Percentiles rank a stretch among this genome's conserved stretches.
phyloP scores from a whole-genome alignment of 306 rosid species.

The Pyrus communis region DNA sequence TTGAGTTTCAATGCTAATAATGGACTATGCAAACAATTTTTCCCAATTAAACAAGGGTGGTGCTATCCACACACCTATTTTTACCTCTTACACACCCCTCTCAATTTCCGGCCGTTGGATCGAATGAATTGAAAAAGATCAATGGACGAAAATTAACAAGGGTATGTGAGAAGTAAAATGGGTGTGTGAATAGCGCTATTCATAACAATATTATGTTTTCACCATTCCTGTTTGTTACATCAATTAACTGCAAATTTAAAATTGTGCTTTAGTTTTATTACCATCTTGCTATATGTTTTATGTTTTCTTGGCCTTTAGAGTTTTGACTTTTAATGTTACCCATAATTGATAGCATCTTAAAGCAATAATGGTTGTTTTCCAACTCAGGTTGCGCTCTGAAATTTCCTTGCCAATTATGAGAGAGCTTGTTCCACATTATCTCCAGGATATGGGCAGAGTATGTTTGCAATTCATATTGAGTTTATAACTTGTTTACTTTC shows the following conservation, averaged over 20 bases:
- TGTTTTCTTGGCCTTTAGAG: not conserved
- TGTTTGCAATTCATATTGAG: constrained; percentile 11
- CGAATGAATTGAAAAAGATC: no score
- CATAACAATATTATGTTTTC: not conserved
- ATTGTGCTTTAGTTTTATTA: not conserved
- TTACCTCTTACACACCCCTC: no score
- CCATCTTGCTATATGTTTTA: not conserved
- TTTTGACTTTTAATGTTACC: not conserved
- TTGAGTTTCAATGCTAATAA: not conserved
- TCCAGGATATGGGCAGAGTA: constrained; percentile 90
- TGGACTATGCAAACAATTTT: not conserved
- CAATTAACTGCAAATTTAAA: not conserved
- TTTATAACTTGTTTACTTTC: not conserved
- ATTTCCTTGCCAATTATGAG: constrained; percentile 83
- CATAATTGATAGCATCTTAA: constrained; percentile 5
- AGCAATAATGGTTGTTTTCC: constrained; percentile 25
- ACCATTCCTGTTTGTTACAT: not conserved
- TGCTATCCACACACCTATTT: no score
- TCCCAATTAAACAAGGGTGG: not conserved
- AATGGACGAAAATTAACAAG: no score
- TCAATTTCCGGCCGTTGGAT: no score
- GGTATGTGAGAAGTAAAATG: no score
- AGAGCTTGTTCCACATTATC: constrained; percentile 94
- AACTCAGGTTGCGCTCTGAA: constrained; percentile 82
- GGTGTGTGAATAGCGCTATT: no score